Base-by-base conservation (phyloP, 768 basidiomycete genomes). In the Agaricus subrufescens region DNA sequence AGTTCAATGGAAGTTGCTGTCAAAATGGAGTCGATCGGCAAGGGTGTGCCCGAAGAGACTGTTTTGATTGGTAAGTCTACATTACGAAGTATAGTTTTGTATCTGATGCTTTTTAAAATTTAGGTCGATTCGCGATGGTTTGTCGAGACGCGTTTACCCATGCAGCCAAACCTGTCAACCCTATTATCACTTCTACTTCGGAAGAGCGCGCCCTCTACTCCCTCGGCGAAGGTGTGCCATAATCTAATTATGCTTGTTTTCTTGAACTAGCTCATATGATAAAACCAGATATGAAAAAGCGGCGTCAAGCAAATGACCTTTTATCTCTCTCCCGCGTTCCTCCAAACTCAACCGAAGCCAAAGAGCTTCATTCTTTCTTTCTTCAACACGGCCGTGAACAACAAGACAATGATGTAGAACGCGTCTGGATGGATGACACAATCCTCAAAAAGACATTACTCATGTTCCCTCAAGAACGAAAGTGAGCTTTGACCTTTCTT, bases 111-210 rank as follows among this genome's bases (percentile, higher is more conserved):
- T 19, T 19, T 19, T 27, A 3, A 15, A 46, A 15, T 15, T 29
- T 39, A 91, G 91, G 92, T n/a, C 83, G 91, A n/a, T 94, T 94
- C 72, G 86, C 86, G 0, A 94, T 94, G 91, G 91, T 93, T 6
- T 91, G 89, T 65, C 74, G 90, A 55, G 85, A 92, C 63, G 80
- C 86, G 0, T 66, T 67, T 12, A 88, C 87, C 2, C 82, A 86
- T 58, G 78, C 76, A 50, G 84, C 91, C 0, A 73, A 77, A 38
- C 69, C 78, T 8, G 84, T 94, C 26, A 86, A 87, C 61, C 81
- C 80, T 7, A 72, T 94, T 12, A 68, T 77, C 6, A 73, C 86
- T 27, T 70, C 75, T 15, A 84, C 83, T 0, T 69, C 79, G 2
- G 87, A 89, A 62, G 91, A 93, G 67, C 68, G 77, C 29, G 72